Evolutionary conservation across 495 filamentous ascomycete species (phyloP).

Genomic region (Opeltia flavorubescens): DNA sequence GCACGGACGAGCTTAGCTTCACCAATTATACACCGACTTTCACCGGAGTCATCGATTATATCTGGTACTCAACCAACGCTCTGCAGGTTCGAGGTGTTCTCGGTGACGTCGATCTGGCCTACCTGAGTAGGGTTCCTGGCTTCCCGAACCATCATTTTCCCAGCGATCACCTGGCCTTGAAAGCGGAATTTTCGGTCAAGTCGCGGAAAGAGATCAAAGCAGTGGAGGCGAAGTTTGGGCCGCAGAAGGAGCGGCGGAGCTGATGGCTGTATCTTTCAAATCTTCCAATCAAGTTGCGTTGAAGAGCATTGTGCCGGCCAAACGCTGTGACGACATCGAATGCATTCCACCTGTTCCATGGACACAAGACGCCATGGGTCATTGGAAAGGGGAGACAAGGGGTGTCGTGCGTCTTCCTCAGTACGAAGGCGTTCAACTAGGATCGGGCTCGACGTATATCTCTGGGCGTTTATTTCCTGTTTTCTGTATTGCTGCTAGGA

Average conservation of each 20-base stretch:
- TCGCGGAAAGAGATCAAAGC: constrained; percentile 68
- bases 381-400: background rate
- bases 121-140: constrained; percentile 78
- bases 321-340: background rate
- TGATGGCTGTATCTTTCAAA: constrained; percentile 17
- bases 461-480: background rate
- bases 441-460: background rate
- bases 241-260: constrained; percentile 31
- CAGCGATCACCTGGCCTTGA: constrained; percentile 86
- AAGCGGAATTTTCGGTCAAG: constrained; percentile 87
- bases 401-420: background rate
- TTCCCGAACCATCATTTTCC: constrained; percentile 98
- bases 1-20: constrained; percentile 69
- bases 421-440: too few relatives aligned
- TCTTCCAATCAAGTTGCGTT: background rate
- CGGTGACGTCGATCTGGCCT: constrained; percentile 79
- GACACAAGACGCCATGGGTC: background rate
- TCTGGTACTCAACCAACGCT: constrained; percentile 90
- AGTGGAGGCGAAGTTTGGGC: constrained; percentile 49
- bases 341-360: background rate
- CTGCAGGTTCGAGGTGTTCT: constrained; percentile 77
- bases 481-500: background rate
- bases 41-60: constrained; percentile 83
- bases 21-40: constrained; percentile 94
- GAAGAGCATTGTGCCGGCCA: background rate